Base-by-base conservation (phyloP, 1,139 yeast species). In the Yamadazyma aaseri region DNA sequence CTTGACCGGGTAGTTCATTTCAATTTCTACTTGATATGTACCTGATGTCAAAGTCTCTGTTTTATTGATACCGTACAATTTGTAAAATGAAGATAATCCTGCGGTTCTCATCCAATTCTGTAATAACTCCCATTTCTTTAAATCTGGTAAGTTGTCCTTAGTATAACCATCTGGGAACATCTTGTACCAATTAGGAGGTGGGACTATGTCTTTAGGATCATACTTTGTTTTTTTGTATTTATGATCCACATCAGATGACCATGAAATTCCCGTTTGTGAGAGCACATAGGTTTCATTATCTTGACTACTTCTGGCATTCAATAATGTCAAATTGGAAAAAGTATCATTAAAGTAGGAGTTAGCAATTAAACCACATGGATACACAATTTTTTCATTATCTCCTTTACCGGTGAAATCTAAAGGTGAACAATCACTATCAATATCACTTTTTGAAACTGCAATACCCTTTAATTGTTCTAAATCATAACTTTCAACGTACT, bases 311-410 rank as follows among this genome's bases (percentile, higher is more conserved):
- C 58, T 52, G 4, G 75, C 60, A 41, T 70, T 70, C 34, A 70
- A 55, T 6, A 63, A 53, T 4, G 85, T 77, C 9, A 71, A 66
- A 10, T 67, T 56, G 3, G 76, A 54, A 47, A 80, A 73, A 2
- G 97, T 83, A 53, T 92, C 98, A 60, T 94, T 92, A 65, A 92
- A 92, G 54, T 80, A 58, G 1, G 97, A 84, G 60, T 92, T 92
- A 33, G 98, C 97, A 55, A 92, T 90, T 41, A 92, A 69, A 1
- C 98, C 98, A 64, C 98, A 92, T 6, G 98, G 98, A 56, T 92
- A 92, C 14, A 65, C 49, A 32, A 65, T 51, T 41, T 60, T 67
- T n/a, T 42, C 42, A 18, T 65, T 66, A 12, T 61, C 65, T 25
- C 73, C 70, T 18, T 47, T 41, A 2, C 49, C 50, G 6, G 49